Base-by-base conservation (phyloP, 2,329 filamentous ascomycete genomes). In the Capronia coronata region DNA sequence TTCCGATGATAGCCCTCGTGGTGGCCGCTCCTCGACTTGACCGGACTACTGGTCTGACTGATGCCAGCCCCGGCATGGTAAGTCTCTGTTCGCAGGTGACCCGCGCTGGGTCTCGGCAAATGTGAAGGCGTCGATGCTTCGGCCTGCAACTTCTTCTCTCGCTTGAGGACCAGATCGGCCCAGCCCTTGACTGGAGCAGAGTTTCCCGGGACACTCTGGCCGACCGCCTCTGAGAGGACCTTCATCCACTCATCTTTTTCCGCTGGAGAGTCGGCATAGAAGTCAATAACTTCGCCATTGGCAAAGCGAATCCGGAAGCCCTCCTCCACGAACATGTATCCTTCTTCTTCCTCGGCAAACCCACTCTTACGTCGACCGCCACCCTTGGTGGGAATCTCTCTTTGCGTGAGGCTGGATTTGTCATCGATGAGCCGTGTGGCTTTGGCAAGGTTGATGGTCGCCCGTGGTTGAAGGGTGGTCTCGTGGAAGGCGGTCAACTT, bases 301-400 rank as follows among this genome's bases (percentile, higher is more conserved):
- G 87, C 94, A 70, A 98, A 98, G 50, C 91, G 88, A 66, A 98
- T 94, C 34, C 93, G 87, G 83, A 98, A 98, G 2, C 93, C 93
- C 67, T 98, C 93, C 68, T 98, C 93, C 46, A 98, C 91, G 67
- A 98, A 98, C 86, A 96, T 95, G 74, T 98, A 98, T 35, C 93
- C 93, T 66, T 98, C 93, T 70, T 98, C 93, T 59, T 98, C 93
- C 68, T 97, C 93, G 1, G 91, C 90, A 67, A 98, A 98, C 9
- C 87, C 93, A 27, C 90, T 96, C 67, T 94, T 89, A 48, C 93
- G 85, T 37, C 93, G 85, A 60, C 82, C 83, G 48, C 88, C 87
- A 56, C 79, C 79, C 64, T 83, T 86, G 49, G 84, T 85, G 11
- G 78, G 82, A 0, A 84, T 87, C 64, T 94, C 87, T 59, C 87